A percentile compares a stretch with the other conserved stretches of the same genome.
Evolutionary conservation across 2,329 filamentous ascomycete genomes (phyloP).

Genomic region (Corniculantispora saksenae): DNA sequence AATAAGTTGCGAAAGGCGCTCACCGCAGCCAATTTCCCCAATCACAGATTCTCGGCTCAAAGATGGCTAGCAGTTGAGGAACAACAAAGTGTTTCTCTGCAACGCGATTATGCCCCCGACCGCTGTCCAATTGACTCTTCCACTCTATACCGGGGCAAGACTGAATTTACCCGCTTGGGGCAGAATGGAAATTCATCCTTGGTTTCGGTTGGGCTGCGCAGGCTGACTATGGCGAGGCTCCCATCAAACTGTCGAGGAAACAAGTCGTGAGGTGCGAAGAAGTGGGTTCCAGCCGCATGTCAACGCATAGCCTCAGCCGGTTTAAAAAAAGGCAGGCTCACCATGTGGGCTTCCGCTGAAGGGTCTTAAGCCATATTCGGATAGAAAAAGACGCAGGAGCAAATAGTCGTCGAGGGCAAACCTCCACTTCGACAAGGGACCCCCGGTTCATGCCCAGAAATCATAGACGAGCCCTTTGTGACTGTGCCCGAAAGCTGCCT

Average conservation of each 20-base stretch:
- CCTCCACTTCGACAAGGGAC: neutral
- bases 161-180: too few relatives aligned
- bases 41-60: neutral
- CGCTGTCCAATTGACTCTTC: too few relatives aligned
- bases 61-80: too few relatives aligned
- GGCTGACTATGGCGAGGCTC: neutral
- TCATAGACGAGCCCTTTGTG: neutral
- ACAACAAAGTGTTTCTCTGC: too few relatives aligned
- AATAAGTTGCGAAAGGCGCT: neutral
- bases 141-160: too few relatives aligned
- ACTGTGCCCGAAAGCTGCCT: slow-evolving; percentile 27
- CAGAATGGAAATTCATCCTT: neutral
- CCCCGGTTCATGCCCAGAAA: neutral
- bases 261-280: neutral
- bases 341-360: neutral
- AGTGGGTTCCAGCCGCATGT: neutral
- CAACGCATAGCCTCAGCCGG: neutral
- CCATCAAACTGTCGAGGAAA: neutral
- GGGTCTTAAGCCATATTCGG: neutral
- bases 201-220: neutral
- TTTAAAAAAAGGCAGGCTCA: neutral
- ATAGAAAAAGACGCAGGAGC: neutral
- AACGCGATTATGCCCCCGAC: too few relatives aligned
- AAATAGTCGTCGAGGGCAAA: neutral
- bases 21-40: neutral